Evolutionary conservation across 2,329 filamentous ascomycete genomes (phyloP), one percentile per base, ranked within the genome.

Genomic region (Exophiala phaeomuriformis): DNA sequence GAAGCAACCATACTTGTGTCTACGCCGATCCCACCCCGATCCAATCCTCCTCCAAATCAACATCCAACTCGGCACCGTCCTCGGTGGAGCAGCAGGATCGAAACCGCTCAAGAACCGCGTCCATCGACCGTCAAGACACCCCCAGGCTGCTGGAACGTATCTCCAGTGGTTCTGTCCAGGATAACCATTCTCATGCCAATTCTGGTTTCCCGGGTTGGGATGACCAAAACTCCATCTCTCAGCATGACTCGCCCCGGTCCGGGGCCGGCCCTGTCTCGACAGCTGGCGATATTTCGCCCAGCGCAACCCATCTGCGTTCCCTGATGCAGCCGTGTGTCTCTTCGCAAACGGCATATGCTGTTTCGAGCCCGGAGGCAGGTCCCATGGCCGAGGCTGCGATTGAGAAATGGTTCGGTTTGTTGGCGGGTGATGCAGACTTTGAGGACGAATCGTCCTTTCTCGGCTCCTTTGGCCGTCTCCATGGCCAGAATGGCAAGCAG

Each of bases 371-470:
- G n/a, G 45, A 47, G 27, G 45, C 45, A 9, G 45, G 45, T 8
- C 31, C 45, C 29, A 6, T 47, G 33, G 40, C 44, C 27, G 49
- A 45, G 29, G n/a, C 30, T 7, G 49, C 49, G 7, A 52, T 45
- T 45, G 49, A 29, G 10, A 44, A 45, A 32, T 52, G 49, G 49
- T 37, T 52, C 35, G 49, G 49, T 3, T 37, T 52, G 19, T 32
- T 52, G 4, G 49, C 42, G 5, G 49, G 49, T 1, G 49, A 52
- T 30, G 41, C 49, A 19, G 49, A 52, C 12, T 19, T 36, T 27
- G 45, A 47, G 8, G 45, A 10, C 12, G 31, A 27, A 5, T 1
- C 39, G 5, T 3, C 39, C 39, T 28, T 27, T 5, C 3, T 28
- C 39, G 28, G n/a, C 39, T 41, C 27, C 31, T 4, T 36, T 10